Evolutionary conservation across 2,329 filamentous ascomycete species (phyloP), one percentile per base, ranked within the genome.

Genomic region (Ceratocystis diversiconidia): DNA sequence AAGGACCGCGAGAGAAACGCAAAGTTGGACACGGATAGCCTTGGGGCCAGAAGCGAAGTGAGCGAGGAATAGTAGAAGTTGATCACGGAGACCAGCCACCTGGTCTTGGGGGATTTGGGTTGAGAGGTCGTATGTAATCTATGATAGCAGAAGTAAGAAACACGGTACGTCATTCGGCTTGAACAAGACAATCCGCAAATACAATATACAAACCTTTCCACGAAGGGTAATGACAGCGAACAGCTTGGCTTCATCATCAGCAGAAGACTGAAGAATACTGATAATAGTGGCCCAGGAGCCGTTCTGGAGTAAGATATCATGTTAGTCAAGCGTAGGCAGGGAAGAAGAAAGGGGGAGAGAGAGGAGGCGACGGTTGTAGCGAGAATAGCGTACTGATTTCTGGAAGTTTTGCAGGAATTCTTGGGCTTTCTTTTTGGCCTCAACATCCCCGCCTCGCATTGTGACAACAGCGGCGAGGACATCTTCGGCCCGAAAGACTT

Each of bases 161-260:
- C 12, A 59, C 52, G 7, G 32, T 46, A 22, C 36, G 48, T 28
- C 52, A 64, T 66, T 5, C 36, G 61, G n/a, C 44, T 22, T 5
- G 8, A 52, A 10, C 8, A 52, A 15, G 19, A 41, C 36, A 19
- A 17, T 36, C 25, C 19, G 30, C 43, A 32, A 55, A 55, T 52
- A 44, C 65, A 57, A 67, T 41, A 5, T 15, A 41, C 57, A 68
- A 67, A 97, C 94, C 87, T 99, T 99, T 80, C 94, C 94, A 79
- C 95, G 96, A 73, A 99, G 79, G 63, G 94, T 99, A 60, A 92
- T 97, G 67, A 94, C 94, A 60, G 94, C 94, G 76, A 99, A 99
- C 68, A 99, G 80, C 74, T 94, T 94, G 30, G 90, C 89, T 75
- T 96, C 91, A 62, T 88, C 82, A 69, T 92, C 87, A 65, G 88